Percentiles rank a stretch among this genome's conserved stretches.
Conservation (phyloP, 495 filamentous ascomycete genomes). For the Lepraria neglecta region DNA sequence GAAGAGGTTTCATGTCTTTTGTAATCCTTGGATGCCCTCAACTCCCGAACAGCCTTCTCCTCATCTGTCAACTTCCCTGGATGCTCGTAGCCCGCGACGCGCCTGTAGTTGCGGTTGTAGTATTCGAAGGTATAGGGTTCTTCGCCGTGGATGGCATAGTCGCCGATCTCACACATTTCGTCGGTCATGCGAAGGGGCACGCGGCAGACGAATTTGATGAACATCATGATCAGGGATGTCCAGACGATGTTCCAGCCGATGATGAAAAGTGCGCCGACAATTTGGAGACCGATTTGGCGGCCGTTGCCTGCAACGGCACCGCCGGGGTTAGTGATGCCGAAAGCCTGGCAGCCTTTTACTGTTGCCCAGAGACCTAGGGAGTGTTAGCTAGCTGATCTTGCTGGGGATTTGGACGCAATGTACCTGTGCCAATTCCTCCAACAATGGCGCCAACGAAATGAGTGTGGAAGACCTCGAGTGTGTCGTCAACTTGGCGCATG, state of each 20-base stretch:
- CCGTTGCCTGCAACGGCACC: conserved; percentile 50
- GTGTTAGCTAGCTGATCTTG: not conserved
- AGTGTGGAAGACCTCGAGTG: conserved; percentile 49
- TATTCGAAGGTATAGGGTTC: conserved; percentile 40
- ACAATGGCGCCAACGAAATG: conserved; percentile 47
- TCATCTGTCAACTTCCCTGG: conserved; percentile 12
- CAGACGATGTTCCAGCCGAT: conserved; percentile 51
- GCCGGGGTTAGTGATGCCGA: conserved; percentile 45
- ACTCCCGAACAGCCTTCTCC: conserved; percentile 11
- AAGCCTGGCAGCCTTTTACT: conserved; percentile 43
- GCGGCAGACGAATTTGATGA: conserved; percentile 50
- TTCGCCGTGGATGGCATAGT: conserved; percentile 49
- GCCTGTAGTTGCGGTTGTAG: conserved; percentile 17
- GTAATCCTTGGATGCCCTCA: conserved; percentile 7
- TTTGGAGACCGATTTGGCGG: conserved; percentile 47
- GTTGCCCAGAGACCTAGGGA: conserved; percentile 43
- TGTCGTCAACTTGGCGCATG: conserved; percentile 46
- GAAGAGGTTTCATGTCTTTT: not conserved
- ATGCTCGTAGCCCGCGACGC: conserved; percentile 15
- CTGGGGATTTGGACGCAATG: not conserved
- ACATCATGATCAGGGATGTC: conserved; percentile 48
- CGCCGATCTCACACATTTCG: conserved; percentile 42
- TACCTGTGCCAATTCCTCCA: conserved; percentile 47
- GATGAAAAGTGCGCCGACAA: conserved; percentile 50
- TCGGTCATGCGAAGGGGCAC: conserved; percentile 46